Conservation (phyloP, 2,329 filamentous ascomycete genomes). For the Allantophomopsis lycopodina region DNA sequence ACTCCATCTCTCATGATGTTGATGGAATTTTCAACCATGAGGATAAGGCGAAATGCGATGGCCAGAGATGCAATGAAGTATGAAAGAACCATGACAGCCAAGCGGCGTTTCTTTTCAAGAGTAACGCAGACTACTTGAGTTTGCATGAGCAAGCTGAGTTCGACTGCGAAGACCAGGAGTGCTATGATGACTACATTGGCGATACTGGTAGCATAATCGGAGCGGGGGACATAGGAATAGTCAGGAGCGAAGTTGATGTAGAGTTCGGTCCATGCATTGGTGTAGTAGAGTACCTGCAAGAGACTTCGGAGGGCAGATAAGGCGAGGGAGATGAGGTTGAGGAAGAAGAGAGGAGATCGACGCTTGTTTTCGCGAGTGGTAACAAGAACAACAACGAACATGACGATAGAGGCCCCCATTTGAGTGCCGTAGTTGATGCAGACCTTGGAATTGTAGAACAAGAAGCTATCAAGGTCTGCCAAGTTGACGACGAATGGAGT, state of each 20-base stretch:
- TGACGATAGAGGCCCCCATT: slow-evolving; percentile 41
- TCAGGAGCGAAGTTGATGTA: slow-evolving; percentile 35
- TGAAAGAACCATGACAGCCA: slow-evolving; percentile 30
- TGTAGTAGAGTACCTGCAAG: slow-evolving; percentile 33
- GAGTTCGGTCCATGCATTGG: slow-evolving; percentile 32
- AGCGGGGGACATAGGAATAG: slow-evolving; percentile 24
- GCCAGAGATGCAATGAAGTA: slow-evolving; percentile 32
- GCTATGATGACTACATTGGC: slow-evolving; percentile 32
- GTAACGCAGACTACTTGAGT: slow-evolving; percentile 42
- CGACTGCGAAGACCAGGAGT: slow-evolving; percentile 38
- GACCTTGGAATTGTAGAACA: slow-evolving; percentile 30
- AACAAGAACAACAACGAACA: slow-evolving; percentile 42
- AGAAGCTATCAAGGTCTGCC: slow-evolving; percentile 26
- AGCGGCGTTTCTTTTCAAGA: slow-evolving; percentile 26
- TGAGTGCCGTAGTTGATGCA: slow-evolving; percentile 45
- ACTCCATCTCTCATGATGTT: slow-evolving; percentile 12
- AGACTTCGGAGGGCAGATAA: slow-evolving; percentile 36
- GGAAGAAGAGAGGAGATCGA: slow-evolving; percentile 39
- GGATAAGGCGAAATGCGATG: slow-evolving; percentile 36
- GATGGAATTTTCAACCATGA: slow-evolving; percentile 30
- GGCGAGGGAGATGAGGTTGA: slow-evolving; percentile 42
- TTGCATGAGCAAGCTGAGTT: slow-evolving; percentile 47
- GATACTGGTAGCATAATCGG: slow-evolving; percentile 30
- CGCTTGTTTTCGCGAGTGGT: slow-evolving; percentile 45
- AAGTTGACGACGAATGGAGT: slow-evolving; percentile 25